These are phyloP conservation scores for Polygonum aviculare DNA, from an alignment of 148 eudicot genomes.

Conservation along the genomic window DNA sequence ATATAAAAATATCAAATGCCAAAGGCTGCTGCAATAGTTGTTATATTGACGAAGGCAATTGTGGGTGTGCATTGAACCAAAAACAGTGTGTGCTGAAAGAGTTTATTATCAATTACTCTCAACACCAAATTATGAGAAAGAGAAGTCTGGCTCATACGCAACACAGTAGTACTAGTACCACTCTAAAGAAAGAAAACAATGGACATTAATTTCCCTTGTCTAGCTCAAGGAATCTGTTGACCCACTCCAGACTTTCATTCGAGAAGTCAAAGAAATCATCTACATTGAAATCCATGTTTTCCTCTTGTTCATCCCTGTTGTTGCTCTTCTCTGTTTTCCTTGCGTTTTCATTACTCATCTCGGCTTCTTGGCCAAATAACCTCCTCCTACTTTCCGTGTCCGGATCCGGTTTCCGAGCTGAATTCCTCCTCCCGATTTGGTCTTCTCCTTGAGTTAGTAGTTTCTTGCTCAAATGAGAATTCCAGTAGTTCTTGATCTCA, in stretches of 20 bases:
- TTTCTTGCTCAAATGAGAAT: conserved; percentile 13
- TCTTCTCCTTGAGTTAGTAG: neutral
- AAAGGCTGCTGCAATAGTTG: neutral
- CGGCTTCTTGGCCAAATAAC: neutral
- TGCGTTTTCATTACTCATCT: neutral
- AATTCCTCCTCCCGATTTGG: neutral
- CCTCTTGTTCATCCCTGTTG: conserved; percentile 1
- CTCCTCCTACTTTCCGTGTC: neutral
- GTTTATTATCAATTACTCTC: neutral
- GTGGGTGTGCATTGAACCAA: neutral
- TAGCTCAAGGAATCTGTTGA: conserved; percentile 27
- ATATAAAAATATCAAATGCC: neutral
- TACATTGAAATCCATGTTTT: conserved; percentile 9
- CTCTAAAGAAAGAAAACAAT: neutral
- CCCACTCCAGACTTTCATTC: conserved; percentile 42
- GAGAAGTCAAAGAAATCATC: conserved; percentile 56
- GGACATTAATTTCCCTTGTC: neutral
- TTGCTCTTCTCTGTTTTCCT: neutral
- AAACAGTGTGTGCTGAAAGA: neutral
- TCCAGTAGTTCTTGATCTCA: conserved; percentile 14
- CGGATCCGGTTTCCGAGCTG: neutral
- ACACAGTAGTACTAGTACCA: neutral
- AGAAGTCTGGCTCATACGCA: neutral
- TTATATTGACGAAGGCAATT: neutral
- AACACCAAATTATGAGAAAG: conserved; percentile 4